These are phyloP conservation scores for Aspergillus pseudonomiae DNA, from an alignment of 2,329 filamentous ascomycete genomes.

Conservation along the genomic window DNA sequence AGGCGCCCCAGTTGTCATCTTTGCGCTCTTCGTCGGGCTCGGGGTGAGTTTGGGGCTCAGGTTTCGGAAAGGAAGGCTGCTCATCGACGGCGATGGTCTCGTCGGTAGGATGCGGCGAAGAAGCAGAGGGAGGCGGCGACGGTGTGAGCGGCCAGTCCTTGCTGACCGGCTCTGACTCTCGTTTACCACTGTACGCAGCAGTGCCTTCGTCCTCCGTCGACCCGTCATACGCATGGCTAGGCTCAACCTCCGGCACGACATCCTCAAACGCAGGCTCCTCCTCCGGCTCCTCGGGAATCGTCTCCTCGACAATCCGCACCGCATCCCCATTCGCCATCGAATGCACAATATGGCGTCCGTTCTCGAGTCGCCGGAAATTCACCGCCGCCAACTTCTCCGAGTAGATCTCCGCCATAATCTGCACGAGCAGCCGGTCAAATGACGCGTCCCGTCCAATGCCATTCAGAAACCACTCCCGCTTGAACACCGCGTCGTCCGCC, in stretches of 20 bases:
- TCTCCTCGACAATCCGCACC: background rate
- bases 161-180: background rate
- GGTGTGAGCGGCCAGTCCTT: background rate
- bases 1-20: background rate
- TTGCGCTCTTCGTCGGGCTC: background rate
- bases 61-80: background rate
- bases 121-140: background rate
- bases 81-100: background rate
- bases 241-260: background rate
- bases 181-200: background rate
- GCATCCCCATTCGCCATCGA: background rate
- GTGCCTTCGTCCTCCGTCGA: background rate
- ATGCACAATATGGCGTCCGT: background rate
- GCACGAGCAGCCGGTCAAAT: constrained; percentile 4
- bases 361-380: background rate
- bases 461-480: background rate
- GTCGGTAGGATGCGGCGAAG: background rate
- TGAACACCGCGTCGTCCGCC: background rate
- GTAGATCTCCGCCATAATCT: constrained; percentile 1
- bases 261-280: background rate
- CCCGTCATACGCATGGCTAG: background rate
- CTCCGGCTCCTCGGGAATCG: background rate
- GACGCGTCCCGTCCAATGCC: background rate
- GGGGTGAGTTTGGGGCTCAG: background rate
- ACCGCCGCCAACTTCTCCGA: constrained; percentile 1